Conservation (phyloP, 148 eudicot species). For the Camellia sinensis region DNA sequence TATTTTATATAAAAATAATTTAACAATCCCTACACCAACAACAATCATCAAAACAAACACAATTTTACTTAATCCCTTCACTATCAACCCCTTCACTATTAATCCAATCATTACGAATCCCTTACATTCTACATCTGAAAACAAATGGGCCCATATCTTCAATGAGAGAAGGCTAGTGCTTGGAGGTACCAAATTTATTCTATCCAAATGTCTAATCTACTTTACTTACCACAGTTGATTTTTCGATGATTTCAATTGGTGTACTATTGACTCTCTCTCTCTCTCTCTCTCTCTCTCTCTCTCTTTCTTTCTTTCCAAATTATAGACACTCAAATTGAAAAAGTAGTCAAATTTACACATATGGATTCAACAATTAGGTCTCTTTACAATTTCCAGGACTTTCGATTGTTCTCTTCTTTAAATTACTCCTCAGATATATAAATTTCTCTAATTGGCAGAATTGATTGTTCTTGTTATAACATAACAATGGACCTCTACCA, state of each 20-base stretch:
- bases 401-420: neutral
- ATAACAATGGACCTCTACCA: neutral
- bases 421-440: neutral
- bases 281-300: neutral
- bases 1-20: no score
- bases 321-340: neutral
- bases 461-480: neutral
- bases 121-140: no score
- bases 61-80: no score
- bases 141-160: neutral
- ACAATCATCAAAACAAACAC: no score
- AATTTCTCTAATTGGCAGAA: neutral
- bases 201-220: neutral
- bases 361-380: neutral
- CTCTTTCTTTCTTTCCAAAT: neutral
- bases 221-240: neutral
- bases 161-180: neutral
- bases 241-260: neutral
- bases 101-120: no score
- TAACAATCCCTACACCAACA: no score
- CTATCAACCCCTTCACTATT: no score
- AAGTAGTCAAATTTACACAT: neutral
- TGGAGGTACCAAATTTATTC: neutral
- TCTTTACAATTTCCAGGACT: slow-evolving; percentile 6
- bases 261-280: neutral